phyloP scores from a whole-genome alignment of 495 filamentous ascomycete genomes.

The Chaetomium fimeti region DNA sequence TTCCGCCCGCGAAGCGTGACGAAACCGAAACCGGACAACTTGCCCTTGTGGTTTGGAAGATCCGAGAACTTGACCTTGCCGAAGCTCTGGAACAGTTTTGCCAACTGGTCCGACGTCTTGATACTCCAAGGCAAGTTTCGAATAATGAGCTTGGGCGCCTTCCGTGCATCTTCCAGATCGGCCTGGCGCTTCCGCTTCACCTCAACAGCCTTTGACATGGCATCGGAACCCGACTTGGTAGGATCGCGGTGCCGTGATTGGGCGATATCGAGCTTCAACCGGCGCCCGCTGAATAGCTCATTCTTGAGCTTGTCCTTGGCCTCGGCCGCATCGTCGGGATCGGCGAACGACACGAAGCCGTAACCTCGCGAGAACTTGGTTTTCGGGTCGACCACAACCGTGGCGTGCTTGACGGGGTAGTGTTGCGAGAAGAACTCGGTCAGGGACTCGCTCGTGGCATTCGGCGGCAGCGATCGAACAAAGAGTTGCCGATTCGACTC shows the following conservation, averaged over 20 bases:
- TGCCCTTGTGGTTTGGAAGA: constrained; percentile 72
- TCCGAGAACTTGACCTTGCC: constrained; percentile 84
- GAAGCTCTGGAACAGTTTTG: constrained; percentile 73
- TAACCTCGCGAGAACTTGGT: constrained; percentile 87
- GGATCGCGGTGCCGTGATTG: constrained; percentile 76
- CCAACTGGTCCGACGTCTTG: constrained; percentile 76
- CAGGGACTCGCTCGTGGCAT: constrained; percentile 76
- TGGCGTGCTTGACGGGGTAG: constrained; percentile 92
- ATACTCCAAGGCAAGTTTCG: constrained; percentile 96
- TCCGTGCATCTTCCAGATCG: constrained; percentile 53
- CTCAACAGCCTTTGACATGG: constrained; percentile 34
- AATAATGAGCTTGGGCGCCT: constrained; percentile 83
- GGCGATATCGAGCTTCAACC: constrained; percentile 82
- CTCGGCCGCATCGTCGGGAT: constrained; percentile 80
- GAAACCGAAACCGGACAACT: constrained; percentile 86
- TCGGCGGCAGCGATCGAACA: constrained; percentile 77
- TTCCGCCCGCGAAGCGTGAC: constrained; percentile 82
- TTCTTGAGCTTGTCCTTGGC: constrained; percentile 78
- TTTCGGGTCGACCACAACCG: constrained; percentile 73
- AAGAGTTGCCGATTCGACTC: constrained; percentile 72
- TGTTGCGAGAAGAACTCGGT: constrained; percentile 88
- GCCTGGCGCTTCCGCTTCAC: constrained; percentile 59
- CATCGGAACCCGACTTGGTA: constrained; percentile 40
- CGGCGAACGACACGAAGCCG: constrained; percentile 95
- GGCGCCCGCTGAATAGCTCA: constrained; percentile 68